Evolutionary conservation across 2,329 filamentous ascomycete species (phyloP), one percentile per base, ranked within the genome.

Genomic region (Alternaria sp.): DNA sequence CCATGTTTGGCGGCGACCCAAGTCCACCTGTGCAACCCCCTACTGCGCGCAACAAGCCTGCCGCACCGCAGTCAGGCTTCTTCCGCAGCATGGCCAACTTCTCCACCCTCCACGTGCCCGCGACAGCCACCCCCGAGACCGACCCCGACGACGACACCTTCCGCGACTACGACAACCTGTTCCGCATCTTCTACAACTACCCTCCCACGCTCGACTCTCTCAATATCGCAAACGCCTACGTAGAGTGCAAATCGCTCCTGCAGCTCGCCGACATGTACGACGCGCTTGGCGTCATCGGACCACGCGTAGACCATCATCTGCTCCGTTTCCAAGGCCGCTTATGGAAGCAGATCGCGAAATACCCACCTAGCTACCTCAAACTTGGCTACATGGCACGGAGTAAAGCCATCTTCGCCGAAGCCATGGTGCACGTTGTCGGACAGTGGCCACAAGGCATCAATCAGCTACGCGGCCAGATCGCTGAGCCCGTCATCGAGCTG

Each of bases 331-430:
- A 96, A 73, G 92, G 91, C 21, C 88, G 93, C 2, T 86, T 98
- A 3, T 97, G 94, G 91, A 97, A 96, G 80, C 95, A 97, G 80
- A 96, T 97, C 67, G 93, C 94, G 56, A 97, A 97, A 81, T 97
- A 97, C 76, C 94, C 95, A 12, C 92, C 96, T 51, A 93, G 90
- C 63, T 98, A 97, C 76, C 87, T 97, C 51, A 94, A 94, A 61
- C 87, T 98, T 1, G 94, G 93, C 40, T 97, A 93, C 74, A 86
- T 97, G 45, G 91, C 93, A 9, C 89, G 92, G 47, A 94, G 90
- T 73, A 91, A 91, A 69, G 90, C 94, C 45, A 87, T 91, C 62
- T 91, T 95, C 76, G 81, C 81, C 26, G 86, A 98, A 82, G 93
- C 94, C 0, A 85, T 98, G 52, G 92, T 97, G 56, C 95, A 98